Evolutionary conservation across 345 rosid genomes (phyloP).

Genomic region (Nephelium lappaceum): DNA sequence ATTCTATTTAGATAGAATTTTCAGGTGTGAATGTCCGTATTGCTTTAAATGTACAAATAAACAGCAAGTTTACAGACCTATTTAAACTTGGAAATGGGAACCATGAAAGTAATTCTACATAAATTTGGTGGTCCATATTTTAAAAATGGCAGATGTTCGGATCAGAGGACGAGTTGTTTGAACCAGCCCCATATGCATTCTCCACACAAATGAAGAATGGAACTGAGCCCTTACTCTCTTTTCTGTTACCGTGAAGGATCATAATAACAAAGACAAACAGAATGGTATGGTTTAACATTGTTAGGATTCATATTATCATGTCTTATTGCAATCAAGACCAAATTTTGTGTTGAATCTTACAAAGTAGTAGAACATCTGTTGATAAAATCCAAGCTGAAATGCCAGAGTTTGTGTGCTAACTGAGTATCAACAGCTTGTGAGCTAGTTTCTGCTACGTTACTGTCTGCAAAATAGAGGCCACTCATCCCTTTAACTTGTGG

Average conservation of each 20-base stretch:
- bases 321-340: no score
- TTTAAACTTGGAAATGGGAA: not conserved
- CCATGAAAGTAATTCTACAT: not conserved
- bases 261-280: no score
- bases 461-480: constrained; percentile 63
- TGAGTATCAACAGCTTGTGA: constrained; percentile 48
- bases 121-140: not conserved
- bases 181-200: no score
- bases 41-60: no score
- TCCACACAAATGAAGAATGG: no score
- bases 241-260: not conserved
- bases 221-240: not conserved
- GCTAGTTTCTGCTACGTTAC: constrained; percentile 48
- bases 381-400: constrained; percentile 58
- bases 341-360: no score
- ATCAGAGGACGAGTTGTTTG: no score
- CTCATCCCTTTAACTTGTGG: constrained; percentile 66
- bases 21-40: no score
- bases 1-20: not conserved
- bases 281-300: no score
- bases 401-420: constrained; percentile 66
- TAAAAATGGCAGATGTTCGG: no score
- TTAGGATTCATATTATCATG: no score
- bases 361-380: constrained; percentile 6
- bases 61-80: not conserved